These are phyloP conservation scores for Rossbeevera mucosa DNA, from an alignment of 768 basidiomycete genomes.

Conservation along the genomic window DNA sequence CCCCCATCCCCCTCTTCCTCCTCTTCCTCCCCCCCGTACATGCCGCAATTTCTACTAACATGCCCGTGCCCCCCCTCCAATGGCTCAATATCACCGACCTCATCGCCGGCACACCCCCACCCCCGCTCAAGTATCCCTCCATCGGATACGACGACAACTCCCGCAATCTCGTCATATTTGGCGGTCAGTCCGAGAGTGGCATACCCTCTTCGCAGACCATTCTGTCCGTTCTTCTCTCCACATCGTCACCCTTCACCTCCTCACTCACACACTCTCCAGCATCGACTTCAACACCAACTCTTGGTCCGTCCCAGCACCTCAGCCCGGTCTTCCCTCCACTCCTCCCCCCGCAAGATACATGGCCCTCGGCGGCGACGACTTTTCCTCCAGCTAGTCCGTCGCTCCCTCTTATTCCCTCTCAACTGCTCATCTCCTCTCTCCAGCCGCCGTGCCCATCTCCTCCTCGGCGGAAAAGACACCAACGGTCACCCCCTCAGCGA, in stretches of 20 bases:
- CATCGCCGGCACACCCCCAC: conserved; percentile 48
- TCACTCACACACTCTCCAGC: conserved; percentile 32
- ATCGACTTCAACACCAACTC: conserved; percentile 56
- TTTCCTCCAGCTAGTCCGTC: conserved; percentile 78
- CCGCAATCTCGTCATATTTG: conserved; percentile 65
- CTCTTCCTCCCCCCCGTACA: conserved; percentile 10
- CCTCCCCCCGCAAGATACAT: conserved; percentile 61
- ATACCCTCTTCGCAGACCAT: conserved; percentile 61
- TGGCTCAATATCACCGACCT: conserved; percentile 69
- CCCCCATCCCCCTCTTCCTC: conserved; percentile 6
- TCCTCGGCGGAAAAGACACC: conserved; percentile 66
- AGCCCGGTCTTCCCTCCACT: conserved; percentile 39
- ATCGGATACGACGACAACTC: conserved; percentile 52
- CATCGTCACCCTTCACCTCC: background rate
- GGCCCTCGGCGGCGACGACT: conserved; percentile 62
- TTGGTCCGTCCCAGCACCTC: conserved; percentile 58
- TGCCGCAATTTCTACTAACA: conserved; percentile 43
- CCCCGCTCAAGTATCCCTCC: conserved; percentile 66
- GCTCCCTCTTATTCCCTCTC: conserved; percentile 8
- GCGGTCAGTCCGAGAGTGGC: conserved; percentile 66
- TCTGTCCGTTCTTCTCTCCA: conserved; percentile 46
- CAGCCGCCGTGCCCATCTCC: conserved; percentile 70
- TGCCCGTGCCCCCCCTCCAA: conserved; percentile 39
- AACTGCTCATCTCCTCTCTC: conserved; percentile 12
- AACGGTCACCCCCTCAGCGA: conserved; percentile 55